A percentile compares a stretch with the other conserved stretches of the same genome.
Conservation (phyloP, 2,329 filamentous ascomycete species). For the Paramyrothecium sp. region DNA sequence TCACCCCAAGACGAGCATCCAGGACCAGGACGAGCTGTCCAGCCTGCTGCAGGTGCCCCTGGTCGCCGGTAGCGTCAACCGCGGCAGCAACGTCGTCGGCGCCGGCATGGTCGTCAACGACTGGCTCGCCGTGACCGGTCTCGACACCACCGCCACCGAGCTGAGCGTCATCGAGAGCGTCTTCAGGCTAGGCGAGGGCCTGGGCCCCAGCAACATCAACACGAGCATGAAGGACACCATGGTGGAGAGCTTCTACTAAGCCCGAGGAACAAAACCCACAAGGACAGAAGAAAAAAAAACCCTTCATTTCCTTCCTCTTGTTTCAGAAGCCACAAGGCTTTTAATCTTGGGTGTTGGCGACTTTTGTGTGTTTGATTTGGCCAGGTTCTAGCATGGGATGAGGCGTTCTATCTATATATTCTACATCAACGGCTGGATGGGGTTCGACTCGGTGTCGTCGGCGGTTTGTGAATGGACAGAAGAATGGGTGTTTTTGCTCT, state of each 20-base stretch:
- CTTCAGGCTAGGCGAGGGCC: conserved; percentile 88
- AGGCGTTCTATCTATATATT: not conserved
- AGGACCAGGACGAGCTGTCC: conserved; percentile 96
- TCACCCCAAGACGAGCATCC: conserved; percentile 93
- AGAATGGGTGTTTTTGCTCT: not conserved
- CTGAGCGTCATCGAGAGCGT: conserved; percentile 95
- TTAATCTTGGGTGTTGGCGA: not conserved
- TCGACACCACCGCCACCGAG: conserved; percentile 97
- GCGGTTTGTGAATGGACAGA: not conserved
- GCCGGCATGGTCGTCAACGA: conserved; percentile 66
- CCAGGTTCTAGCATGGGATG: not conserved
- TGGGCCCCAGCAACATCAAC: conserved; percentile 75
- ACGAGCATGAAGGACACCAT: conserved; percentile 93
- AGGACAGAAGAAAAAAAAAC: not conserved
- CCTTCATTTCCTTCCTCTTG: conserved; percentile 5
- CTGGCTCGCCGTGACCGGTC: conserved; percentile 91
- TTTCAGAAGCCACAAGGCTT: conserved; percentile 4
- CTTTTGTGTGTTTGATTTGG: conserved; percentile 1
- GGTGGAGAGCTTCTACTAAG: conserved; percentile 97
- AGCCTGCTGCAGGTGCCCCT: conserved; percentile 92
- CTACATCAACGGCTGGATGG: not conserved
- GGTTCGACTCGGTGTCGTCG: not conserved
- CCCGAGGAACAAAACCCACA: not conserved
- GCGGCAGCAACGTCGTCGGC: conserved; percentile 91
- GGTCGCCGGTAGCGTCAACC: conserved; percentile 90